Evolutionary conservation across 2,329 filamentous ascomycete species (phyloP).

Genomic region (Trichoderma afroharzianum): DNA sequence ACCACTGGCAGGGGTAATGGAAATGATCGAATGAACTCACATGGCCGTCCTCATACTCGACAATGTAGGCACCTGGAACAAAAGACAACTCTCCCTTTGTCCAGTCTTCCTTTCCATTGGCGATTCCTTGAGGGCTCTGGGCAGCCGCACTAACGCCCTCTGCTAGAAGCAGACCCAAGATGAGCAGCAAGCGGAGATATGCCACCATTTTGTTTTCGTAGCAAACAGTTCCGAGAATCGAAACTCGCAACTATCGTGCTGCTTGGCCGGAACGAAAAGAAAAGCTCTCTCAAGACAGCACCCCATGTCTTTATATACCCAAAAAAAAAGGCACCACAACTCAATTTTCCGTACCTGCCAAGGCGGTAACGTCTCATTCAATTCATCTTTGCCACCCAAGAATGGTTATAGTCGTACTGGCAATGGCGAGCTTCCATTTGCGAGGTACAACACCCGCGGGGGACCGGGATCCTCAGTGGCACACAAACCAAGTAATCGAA

Average conservation of each 20-base stretch:
- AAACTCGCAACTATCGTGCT: background rate
- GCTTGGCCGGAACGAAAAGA: background rate
- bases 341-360: background rate
- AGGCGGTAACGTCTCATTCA: background rate
- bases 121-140: background rate
- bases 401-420: background rate
- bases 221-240: background rate
- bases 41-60: conserved; percentile 49
- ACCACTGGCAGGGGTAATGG: rapidly evolving
- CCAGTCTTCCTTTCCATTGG: background rate
- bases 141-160: background rate
- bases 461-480: background rate
- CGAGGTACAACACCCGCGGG: background rate
- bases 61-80: conserved; percentile 48
- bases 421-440: conserved; percentile 2
- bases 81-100: conserved; percentile 17
- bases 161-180: conserved; percentile 2
- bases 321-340: background rate
- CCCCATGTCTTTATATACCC: background rate
- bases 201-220: background rate
- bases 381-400: background rate
- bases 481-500: background rate
- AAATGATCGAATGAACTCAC: background rate
- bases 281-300: background rate
- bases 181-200: background rate